These are phyloP conservation scores for Rhodotorula sp. DNA, from an alignment of 1,284 basidiomycete genomes.

Conservation along the genomic window DNA sequence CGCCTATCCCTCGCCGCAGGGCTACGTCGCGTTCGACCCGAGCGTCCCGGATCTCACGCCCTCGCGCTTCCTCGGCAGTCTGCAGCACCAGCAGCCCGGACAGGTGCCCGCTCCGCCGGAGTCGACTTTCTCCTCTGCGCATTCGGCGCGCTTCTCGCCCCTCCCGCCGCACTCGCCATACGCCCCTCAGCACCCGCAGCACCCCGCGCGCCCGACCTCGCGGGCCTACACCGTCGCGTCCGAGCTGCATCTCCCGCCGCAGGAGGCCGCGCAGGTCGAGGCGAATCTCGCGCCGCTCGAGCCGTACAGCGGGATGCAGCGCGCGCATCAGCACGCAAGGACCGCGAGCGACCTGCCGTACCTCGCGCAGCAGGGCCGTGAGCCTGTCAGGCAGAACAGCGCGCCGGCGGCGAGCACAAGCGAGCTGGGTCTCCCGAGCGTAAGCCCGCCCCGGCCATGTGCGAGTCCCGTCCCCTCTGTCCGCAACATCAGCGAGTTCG, in stretches of 20 bases:
- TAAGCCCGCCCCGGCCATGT: slow-evolving; percentile 1
- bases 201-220: neutral
- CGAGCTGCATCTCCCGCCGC: slow-evolving; percentile 2
- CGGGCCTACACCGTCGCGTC: neutral
- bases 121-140: neutral
- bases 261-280: slow-evolving; percentile 23
- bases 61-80: slow-evolving; percentile 28
- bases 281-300: slow-evolving; percentile 4
- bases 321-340: slow-evolving; percentile 6
- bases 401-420: no score
- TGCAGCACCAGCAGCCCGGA: slow-evolving; percentile 12
- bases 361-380: neutral
- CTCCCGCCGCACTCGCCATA: slow-evolving; percentile 19
- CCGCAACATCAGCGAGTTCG: neutral
- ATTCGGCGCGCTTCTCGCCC: neutral
- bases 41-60: slow-evolving; percentile 25
- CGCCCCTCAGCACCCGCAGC: neutral
- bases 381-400: neutral
- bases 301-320: slow-evolving; percentile 3
- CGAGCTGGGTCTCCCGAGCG: neutral
- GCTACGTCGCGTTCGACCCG: slow-evolving; percentile 23
- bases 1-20: neutral
- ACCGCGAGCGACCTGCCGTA: neutral
- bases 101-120: neutral
- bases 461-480: slow-evolving; percentile 5